These are phyloP conservation scores for Erucastrum elatum DNA, from an alignment of 345 rosid genomes.

Conservation along the genomic window DNA sequence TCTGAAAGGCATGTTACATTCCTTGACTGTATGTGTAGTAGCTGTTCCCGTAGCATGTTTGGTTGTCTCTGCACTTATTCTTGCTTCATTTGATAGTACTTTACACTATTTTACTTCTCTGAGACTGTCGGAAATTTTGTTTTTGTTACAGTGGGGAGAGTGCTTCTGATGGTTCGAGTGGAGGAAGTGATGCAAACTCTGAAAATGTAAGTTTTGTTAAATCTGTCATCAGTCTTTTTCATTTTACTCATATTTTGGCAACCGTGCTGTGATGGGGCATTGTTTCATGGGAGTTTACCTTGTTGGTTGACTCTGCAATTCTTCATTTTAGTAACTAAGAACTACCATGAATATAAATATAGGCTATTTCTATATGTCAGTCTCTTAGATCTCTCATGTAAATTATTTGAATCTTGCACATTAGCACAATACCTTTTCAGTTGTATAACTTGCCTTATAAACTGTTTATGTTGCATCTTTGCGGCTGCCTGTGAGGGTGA, in stretches of 20 bases:
- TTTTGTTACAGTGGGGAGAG: conserved; percentile 68
- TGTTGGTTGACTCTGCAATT: no score
- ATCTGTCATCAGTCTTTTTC: conserved; percentile 11
- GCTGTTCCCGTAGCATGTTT: neutral
- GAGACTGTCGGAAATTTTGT: conserved; percentile 18
- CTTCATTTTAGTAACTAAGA: conserved; percentile 1
- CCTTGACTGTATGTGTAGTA: neutral
- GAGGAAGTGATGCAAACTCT: conserved; percentile 92
- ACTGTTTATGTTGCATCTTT: neutral
- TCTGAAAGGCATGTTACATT: conserved; percentile 70
- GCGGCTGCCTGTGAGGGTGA: neutral
- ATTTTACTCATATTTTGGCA: neutral
- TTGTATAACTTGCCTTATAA: neutral
- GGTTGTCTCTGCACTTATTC: neutral
- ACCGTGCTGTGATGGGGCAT: no score
- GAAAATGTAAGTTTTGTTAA: conserved; percentile 61
- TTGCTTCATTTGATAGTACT: conserved; percentile 4
- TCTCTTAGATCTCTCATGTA: neutral
- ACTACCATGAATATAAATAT: conserved; percentile 11
- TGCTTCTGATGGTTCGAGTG: conserved; percentile 92
- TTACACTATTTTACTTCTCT: conserved; percentile 23
- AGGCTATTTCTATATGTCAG: neutral
- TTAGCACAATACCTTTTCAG: neutral
- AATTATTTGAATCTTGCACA: neutral
- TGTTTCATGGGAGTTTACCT: no score